Base-by-base conservation (phyloP, 495 filamentous ascomycete genomes). In the Hypoxylon cercidicola region DNA sequence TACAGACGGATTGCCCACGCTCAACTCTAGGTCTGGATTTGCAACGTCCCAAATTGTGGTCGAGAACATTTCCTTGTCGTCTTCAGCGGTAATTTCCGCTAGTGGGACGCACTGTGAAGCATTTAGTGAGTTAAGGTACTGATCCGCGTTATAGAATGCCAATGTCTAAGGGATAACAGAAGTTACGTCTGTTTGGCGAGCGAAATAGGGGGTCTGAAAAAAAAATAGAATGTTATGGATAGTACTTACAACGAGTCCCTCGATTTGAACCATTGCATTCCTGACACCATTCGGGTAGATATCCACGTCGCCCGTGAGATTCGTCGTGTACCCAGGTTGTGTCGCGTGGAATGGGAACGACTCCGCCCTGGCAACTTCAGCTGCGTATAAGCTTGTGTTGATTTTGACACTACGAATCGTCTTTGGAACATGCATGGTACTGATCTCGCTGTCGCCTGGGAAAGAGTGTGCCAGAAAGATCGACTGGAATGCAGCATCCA, bases 401-500 rank as follows among this genome's bases (percentile, higher is more conserved):
- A 74, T 35, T 8, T 35, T 13, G 11, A 73, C 30, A 13, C n/a
- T 53, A 2, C 12, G 40, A 9, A 1, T 41, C 15, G 37, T 67
- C 21, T 3, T 28, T 28, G 74, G 75, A 0, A 77, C 45, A 28
- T 73, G 64, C 1, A 72, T 23, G 0, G 61, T 16, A 45, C 64
- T 59, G 11, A 76, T 34, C 2, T 48, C 23, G 0, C 68, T 70
- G 56, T 74, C 72, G 0, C 49, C 45, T 0, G 74, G 75, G 15
- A 21, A 40, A 0, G 28, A 47, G 49, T 60, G 55, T 0, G 75
- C 72, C 2, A 74, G 48, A 7, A 78, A 23, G 1, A 69, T 40
- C 28, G 66, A 44, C 35, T 76, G 74, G 23, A 76, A 62, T 0
- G 73, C 71, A 3, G 47, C 52, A 46, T 78, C 75, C 5, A 78